A percentile compares a stretch with the other conserved stretches of the same genome.
phyloP scores from a whole-genome alignment of 2,329 filamentous ascomycete genomes.

The Fusarium zealandicum region DNA sequence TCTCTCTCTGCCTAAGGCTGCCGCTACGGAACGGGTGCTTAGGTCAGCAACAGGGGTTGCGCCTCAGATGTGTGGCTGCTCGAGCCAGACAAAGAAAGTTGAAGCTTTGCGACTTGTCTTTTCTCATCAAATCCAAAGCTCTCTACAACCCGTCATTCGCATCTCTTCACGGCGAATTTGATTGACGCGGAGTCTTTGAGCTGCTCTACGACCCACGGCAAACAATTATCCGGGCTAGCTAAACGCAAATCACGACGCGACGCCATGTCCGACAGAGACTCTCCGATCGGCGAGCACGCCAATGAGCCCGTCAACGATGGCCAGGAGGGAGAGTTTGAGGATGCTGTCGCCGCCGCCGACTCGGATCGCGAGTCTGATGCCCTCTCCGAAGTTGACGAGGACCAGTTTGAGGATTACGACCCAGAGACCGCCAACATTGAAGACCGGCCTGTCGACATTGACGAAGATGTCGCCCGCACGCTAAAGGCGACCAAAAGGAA shows the following conservation, averaged over 20 bases:
- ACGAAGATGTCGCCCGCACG: slow-evolving; percentile 69
- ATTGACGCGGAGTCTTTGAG: neutral
- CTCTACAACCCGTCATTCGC: neutral
- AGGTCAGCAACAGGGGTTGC: slow-evolving; percentile 42
- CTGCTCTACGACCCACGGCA: neutral
- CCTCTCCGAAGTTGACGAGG: slow-evolving; percentile 73
- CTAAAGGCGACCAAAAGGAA: slow-evolving; percentile 72
- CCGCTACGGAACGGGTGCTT: slow-evolving; percentile 23
- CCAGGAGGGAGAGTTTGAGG: slow-evolving; percentile 47
- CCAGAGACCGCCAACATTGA: slow-evolving; percentile 68
- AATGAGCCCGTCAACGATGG: slow-evolving; percentile 51
- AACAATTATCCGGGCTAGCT: neutral
- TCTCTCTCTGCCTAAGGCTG: slow-evolving; percentile 37
- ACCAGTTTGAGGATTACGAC: slow-evolving; percentile 75
- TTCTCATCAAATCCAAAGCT: slow-evolving; percentile 9
- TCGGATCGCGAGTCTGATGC: slow-evolving; percentile 65
- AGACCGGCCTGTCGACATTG: slow-evolving; percentile 70
- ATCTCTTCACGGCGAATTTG: neutral
- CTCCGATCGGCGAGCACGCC: slow-evolving; percentile 49
- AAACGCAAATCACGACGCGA: slow-evolving; percentile 22
- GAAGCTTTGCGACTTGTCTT: slow-evolving; percentile 30
- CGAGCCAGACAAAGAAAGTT: slow-evolving; percentile 35
- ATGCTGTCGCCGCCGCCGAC: slow-evolving; percentile 46
- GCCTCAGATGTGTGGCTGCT: slow-evolving; percentile 31
- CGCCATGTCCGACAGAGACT: slow-evolving; percentile 57